Evolutionary conservation across 768 basidiomycete species (phyloP), one percentile per base, ranked within the genome.

Genomic region (Boletus subparvulus): DNA sequence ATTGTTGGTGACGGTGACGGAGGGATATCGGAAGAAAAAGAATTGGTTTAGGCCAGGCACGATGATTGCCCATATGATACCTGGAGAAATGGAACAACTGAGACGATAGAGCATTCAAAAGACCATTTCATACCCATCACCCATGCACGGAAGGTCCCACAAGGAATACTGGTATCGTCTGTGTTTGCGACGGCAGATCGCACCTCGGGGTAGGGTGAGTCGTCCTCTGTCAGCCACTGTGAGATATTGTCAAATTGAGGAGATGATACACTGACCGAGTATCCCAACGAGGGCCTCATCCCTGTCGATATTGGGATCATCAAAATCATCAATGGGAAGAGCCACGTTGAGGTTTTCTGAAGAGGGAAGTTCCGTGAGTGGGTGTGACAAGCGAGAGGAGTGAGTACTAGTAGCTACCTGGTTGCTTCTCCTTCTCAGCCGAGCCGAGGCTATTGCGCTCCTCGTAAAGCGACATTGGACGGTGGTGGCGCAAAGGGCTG

Each of bases 121-220:
- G 33, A 26, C 0, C 3, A 32, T 6, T 11, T 37, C 66, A 51
- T 49, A 63, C 86, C 86, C 45, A 87, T 73, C 0, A 78, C 69
- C 84, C 85, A 87, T 19, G 83, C 78, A 52, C 85, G 82, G 37
- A 92, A 47, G 28, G 85, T 81, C 24, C 78, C 76, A 13, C 77
- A 79, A 13, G 86, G 86, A 77, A 89, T 88, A 39, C 73, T 71
- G 3, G 78, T 79, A 64, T 90, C 88, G 61, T 90, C 88, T 1
- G 81, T 85, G 68, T 87, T 88, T 26, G 85, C 83, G 14, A 90
- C 88, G 13, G 89, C 87, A 4, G 87, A 84, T 48, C 88, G 83
- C 24, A 90, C 89, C 71, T 92, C 91, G 24, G 88, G 88, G 67
- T 93, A 93, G 3, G 91, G 91, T 24, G 88, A 90, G 68, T 92